Evolutionary conservation across 225 moss, liverwort and hornwort species (phyloP).

Genomic region (Pseudisothecium myosuroides): DNA sequence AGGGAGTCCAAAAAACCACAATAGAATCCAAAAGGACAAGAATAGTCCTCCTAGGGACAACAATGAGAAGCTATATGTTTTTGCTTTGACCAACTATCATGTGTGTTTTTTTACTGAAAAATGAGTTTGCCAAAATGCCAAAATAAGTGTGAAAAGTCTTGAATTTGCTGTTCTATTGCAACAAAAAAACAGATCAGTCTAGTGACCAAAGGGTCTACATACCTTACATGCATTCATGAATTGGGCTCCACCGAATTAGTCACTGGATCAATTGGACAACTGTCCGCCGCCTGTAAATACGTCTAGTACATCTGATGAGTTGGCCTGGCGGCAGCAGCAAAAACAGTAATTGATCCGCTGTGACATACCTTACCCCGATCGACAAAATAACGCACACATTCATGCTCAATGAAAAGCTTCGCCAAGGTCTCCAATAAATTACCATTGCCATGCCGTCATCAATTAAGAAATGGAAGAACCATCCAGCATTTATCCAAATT

Average conservation of each 20-base stretch:
- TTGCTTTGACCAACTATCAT: neutral
- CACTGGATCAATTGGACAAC: neutral
- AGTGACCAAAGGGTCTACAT: neutral
- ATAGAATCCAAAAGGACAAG: too few species aligned
- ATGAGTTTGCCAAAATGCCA: neutral
- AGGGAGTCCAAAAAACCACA: too few species aligned
- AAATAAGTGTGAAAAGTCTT: neutral
- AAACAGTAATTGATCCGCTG: neutral
- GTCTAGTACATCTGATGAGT: neutral
- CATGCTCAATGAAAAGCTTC: neutral
- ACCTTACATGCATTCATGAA: neutral
- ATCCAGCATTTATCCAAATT: neutral
- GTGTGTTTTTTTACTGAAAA: neutral
- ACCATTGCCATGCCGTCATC: neutral
- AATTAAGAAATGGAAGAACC: neutral
- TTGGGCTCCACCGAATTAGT: neutral
- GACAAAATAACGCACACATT: neutral
- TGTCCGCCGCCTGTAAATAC: neutral
- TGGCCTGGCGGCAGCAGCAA: neutral
- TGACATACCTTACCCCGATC: neutral
- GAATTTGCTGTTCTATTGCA: neutral
- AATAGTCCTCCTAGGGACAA: too few species aligned
- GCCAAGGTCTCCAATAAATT: neutral
- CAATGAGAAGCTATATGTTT: neutral
- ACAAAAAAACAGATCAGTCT: neutral